Evolutionary conservation across 371 early-diverging fungal species (phyloP).

Genomic region (Circinella minor): DNA sequence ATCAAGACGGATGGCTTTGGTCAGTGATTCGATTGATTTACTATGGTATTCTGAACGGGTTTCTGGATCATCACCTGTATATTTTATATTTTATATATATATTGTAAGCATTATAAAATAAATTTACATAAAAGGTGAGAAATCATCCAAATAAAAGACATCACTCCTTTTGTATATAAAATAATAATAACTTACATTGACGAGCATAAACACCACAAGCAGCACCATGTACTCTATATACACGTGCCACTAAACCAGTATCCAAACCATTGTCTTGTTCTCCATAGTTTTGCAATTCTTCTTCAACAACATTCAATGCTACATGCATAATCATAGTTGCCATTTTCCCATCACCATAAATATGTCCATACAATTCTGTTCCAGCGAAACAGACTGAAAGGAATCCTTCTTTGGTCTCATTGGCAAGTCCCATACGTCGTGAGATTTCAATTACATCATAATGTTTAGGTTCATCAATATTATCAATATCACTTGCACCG

Average conservation of each 20-base stretch:
- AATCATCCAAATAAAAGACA: no score
- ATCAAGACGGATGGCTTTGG: neutral
- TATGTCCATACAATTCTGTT: conserved; percentile 44
- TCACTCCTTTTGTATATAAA: no score
- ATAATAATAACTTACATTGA: conserved; percentile 47
- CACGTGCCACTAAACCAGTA: conserved; percentile 16
- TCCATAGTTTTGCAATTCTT: neutral
- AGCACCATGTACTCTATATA: conserved; percentile 59
- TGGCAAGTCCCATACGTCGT: neutral
- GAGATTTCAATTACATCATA: neutral
- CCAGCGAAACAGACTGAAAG: conserved; percentile 49
- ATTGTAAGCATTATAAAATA: no score
- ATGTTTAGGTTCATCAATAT: conserved; percentile 5
- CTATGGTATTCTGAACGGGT: conserved; percentile 64
- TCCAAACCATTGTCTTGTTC: neutral
- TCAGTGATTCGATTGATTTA: conserved; percentile 58
- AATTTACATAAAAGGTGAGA: no score
- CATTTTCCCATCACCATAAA: conserved; percentile 37
- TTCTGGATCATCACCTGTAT: conserved; percentile 49
- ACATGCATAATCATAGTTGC: conserved; percentile 48
- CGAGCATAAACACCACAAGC: conserved; percentile 62
- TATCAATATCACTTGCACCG: conserved; percentile 27
- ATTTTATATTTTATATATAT: no score
- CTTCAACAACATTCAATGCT: conserved; percentile 23
- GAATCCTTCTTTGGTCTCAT: conserved; percentile 3